These are phyloP conservation scores for Narthecium ossifragum DNA, from an alignment of 106 monocot species.

Conservation along the genomic window DNA sequence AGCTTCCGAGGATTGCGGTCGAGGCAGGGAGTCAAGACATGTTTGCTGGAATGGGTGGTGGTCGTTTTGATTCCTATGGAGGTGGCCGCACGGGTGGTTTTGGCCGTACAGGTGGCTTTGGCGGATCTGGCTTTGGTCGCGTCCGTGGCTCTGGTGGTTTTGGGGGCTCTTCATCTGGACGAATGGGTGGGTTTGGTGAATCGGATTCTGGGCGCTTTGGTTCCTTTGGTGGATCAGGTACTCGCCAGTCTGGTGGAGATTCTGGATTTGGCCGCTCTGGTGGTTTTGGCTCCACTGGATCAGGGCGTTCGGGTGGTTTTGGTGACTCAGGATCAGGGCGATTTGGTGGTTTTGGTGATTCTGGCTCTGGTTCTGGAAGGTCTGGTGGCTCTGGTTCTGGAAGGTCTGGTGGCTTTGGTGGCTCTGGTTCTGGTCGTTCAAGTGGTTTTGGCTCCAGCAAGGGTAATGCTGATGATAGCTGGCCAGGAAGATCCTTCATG, in stretches of 20 bases:
- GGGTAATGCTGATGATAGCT: constrained; percentile 7
- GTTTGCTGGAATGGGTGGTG: constrained; percentile 37
- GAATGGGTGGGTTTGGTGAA: constrained; percentile 10
- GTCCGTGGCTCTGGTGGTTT: constrained; percentile 26
- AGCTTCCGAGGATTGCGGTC: constrained; percentile 76
- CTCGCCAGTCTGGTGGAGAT: constrained; percentile 19
- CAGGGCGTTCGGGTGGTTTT: constrained; percentile 19
- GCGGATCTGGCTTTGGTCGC: constrained; percentile 8
- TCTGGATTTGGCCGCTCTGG: constrained; percentile 23
- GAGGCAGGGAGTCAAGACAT: constrained; percentile 55
- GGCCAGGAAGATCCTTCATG: constrained; percentile 9
- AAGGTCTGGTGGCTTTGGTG: constrained; percentile 11
- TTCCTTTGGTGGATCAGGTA: constrained; percentile 19
- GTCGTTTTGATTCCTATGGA: constrained; percentile 32
- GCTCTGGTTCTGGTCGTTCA: constrained; percentile 14
- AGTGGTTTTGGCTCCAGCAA: constrained; percentile 1
- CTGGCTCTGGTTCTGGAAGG: constrained; percentile 11
- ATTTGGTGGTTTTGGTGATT: constrained; percentile 24
- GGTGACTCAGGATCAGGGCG: constrained; percentile 21
- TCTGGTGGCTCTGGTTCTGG: constrained; percentile 10
- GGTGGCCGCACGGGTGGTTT: constrained; percentile 23
- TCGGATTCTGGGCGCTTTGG: constrained; percentile 13
- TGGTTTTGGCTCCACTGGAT: constrained; percentile 24
- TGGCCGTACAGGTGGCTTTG: constrained; percentile 40
- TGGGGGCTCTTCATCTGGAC: constrained; percentile 17